Percentiles rank a stretch among this genome's conserved stretches.
phyloP scores from a whole-genome alignment of 257 asterid genomes.

The Fraxinus anomala region DNA sequence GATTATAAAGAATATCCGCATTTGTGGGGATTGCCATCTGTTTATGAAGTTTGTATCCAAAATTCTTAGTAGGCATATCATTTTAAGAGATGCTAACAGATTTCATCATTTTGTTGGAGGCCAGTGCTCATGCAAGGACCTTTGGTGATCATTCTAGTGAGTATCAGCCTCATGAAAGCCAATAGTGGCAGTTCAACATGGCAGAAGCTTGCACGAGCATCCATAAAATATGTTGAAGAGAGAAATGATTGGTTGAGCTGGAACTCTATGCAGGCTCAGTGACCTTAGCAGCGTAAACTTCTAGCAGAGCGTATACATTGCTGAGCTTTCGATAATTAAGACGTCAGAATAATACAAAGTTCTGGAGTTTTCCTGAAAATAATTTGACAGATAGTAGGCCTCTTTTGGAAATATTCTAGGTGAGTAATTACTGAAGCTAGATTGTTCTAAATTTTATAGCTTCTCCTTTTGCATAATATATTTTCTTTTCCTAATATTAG shows the following conservation, averaged over 20 bases:
- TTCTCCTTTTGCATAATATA: no score
- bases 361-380: background rate
- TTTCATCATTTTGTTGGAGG: background rate
- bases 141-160: background rate
- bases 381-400: background rate
- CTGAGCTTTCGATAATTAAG: background rate
- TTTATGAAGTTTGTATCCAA: background rate
- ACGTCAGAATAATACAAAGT: no score
- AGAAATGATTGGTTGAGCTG: background rate
- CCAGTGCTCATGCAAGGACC: background rate
- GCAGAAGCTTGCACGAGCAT: background rate
- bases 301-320: background rate
- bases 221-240: background rate
- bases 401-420: background rate
- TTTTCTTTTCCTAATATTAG: background rate
- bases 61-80: background rate
- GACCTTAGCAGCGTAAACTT: background rate
- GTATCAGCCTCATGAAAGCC: background rate
- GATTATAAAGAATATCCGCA: background rate
- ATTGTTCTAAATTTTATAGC: background rate
- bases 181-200: background rate
- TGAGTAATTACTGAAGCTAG: background rate
- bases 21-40: constrained; percentile 6
- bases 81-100: background rate
- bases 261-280: background rate